Base-by-base conservation (phyloP, 495 filamentous ascomycete species). In the Aspergillus leporis region DNA sequence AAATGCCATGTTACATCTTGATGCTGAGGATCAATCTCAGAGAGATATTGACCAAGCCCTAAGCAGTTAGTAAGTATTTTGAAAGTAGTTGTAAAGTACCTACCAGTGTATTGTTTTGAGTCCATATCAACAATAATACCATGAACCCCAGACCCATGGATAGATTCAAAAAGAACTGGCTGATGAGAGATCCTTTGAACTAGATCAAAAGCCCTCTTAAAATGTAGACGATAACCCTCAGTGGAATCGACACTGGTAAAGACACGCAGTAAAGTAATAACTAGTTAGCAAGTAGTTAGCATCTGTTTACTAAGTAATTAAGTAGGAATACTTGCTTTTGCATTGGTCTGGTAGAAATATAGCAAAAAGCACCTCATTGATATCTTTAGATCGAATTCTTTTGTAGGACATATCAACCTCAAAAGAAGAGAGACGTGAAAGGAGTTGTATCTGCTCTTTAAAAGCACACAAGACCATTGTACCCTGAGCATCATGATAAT, bases 121-220 rank as follows among this genome's bases (percentile, higher is more conserved):
- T 58, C 56, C 48, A 58, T 58, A 45, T 58, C 23, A 51, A 58
- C 12, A 58, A 58, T 58, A 45, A 58, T 58, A 18, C 56, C 56
- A 12, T 53, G 14, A 13, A 59, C 47, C 12, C 56, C 56, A 59
- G 49, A 46, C 10, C 47, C 34, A 36, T 59, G 49, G 34, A 59
- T 53, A 7, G 40, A 21, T 34, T 59, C 23, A 59, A 59, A 59
- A 10, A 10, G 18, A 0, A 53, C n/a, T 28, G n/a, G n/a, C n/a
- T n/a, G 48, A 49, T 30, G 0, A 5, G 8, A 32, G 48, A 21
- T 23, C 46, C 12, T 53, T 12, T n/a, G n/a, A 36, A 47, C 16
- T 32, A 59, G 56, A 36, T 18, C 30, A 46, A 58, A 58, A 9
- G 18, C 32, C 10, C 48, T 13, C 48, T 51, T 41, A 46, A 58